Conservation (phyloP, 2,329 filamentous ascomycete genomes). For the Aureobasidium vineae region DNA sequence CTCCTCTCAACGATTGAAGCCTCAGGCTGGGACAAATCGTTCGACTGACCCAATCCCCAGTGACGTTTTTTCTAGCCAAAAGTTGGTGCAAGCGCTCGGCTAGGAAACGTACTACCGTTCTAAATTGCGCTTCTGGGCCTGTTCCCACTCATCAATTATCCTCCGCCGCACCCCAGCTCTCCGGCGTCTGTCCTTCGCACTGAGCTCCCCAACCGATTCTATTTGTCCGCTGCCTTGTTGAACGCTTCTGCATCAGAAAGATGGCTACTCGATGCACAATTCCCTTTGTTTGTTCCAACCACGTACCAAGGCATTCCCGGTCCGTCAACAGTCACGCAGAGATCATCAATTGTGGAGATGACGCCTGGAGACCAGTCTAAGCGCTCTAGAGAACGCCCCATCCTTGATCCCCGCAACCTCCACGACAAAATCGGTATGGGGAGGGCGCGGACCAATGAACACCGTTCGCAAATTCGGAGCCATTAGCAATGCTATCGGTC, state of each 20-base stretch:
- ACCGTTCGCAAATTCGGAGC: background rate
- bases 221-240: background rate
- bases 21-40: conserved; percentile 10
- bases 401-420: conserved; percentile 18
- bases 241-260: background rate
- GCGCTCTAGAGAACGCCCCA: conserved; percentile 14
- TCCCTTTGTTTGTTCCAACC: background rate
- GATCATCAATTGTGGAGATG: conserved; percentile 20
- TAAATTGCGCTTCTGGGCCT: conserved; percentile 19
- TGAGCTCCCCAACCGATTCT: background rate
- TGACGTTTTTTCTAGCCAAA: conserved; percentile 22
- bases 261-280: background rate
- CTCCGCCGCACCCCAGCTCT: conserved; percentile 1
- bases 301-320: background rate
- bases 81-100: conserved; percentile 21
- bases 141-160: background rate
- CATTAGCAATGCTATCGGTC: conserved; percentile 25
- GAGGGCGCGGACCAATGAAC: conserved; percentile 12
- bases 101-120: conserved; percentile 7
- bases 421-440: conserved; percentile 10
- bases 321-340: conserved; percentile 7
- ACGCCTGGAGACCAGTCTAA: background rate
- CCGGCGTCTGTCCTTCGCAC: background rate
- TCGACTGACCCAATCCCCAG: conserved; percentile 4
- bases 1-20: conserved; percentile 16